These are phyloP conservation scores for Yamadazyma phyllophila DNA, from an alignment of 805 yeast genomes.

Conservation along the genomic window DNA sequence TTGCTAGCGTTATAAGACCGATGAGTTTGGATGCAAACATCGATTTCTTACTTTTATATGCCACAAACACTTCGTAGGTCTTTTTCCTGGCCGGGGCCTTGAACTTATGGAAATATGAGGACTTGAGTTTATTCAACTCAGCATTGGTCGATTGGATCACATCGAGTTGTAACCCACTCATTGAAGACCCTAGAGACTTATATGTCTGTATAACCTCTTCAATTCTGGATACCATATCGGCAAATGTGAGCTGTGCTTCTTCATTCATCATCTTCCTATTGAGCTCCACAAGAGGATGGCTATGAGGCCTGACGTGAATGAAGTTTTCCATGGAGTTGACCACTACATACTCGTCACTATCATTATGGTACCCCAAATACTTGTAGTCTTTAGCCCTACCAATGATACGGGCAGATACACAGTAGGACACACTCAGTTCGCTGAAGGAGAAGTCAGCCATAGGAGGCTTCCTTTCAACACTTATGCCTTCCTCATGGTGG, in stretches of 20 bases:
- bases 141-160: slow-evolving; percentile 14
- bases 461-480: slow-evolving; percentile 9
- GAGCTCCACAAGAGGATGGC: slow-evolving; percentile 24
- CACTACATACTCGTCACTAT: slow-evolving; percentile 25
- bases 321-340: slow-evolving; percentile 27
- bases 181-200: slow-evolving; percentile 13
- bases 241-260: slow-evolving; percentile 33
- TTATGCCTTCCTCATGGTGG: slow-evolving; percentile 4
- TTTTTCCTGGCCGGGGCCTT: slow-evolving; percentile 11
- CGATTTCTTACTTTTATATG: slow-evolving; percentile 25
- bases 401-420: slow-evolving; percentile 35
- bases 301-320: slow-evolving; percentile 23
- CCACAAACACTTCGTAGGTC: slow-evolving; percentile 29
- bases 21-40: slow-evolving; percentile 29
- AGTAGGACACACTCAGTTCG: slow-evolving; percentile 30
- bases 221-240: slow-evolving; percentile 25
- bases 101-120: slow-evolving; percentile 21
- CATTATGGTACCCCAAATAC: slow-evolving; percentile 14
- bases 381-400: slow-evolving; percentile 35
- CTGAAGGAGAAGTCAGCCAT: slow-evolving; percentile 28
- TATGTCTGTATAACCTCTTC: slow-evolving; percentile 28
- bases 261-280: slow-evolving; percentile 30
- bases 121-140: slow-evolving; percentile 29
- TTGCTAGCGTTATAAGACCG: slow-evolving; percentile 33
- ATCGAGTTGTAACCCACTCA: slow-evolving; percentile 4